Evolutionary conservation across 805 yeast species (phyloP).

Genomic region (Isabelozyma pseudorhagii): DNA sequence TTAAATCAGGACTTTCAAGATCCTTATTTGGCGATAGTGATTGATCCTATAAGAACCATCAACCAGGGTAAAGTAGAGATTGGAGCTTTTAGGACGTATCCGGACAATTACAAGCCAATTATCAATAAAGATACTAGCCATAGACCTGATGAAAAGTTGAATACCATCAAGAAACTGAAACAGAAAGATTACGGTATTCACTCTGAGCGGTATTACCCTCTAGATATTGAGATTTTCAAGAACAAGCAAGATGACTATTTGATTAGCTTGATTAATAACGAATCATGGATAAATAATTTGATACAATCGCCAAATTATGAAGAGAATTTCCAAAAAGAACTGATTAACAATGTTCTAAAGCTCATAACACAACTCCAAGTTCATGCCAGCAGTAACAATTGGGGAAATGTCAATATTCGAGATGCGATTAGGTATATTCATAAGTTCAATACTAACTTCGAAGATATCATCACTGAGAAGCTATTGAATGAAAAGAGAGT

Average conservation of each 20-base stretch:
- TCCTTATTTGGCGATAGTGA: constrained; percentile 84
- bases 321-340: not conserved
- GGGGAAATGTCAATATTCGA: not conserved
- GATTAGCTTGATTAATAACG: constrained; percentile 27
- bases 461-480: not conserved
- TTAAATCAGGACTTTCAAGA: constrained; percentile 87
- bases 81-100: constrained; percentile 83
- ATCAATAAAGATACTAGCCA: not conserved
- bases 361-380: not conserved
- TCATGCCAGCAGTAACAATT: not conserved
- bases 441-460: not conserved
- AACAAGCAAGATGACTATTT: constrained; percentile 48
- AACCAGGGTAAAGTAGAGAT: constrained; percentile 68
- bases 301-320: not conserved
- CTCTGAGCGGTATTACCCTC: constrained; percentile 63
- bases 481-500: not conserved
- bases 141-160: not conserved
- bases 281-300: constrained; percentile 1
- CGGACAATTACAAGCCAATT: constrained; percentile 25
- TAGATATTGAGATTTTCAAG: constrained; percentile 59
- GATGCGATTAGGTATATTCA: not conserved
- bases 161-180: not conserved
- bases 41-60: constrained; percentile 74
- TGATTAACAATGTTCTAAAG: not conserved
- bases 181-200: constrained; percentile 67